Evolutionary conservation across 768 basidiomycete species (phyloP), one percentile per base, ranked within the genome.

Genomic region (Amyloporia xantha): DNA sequence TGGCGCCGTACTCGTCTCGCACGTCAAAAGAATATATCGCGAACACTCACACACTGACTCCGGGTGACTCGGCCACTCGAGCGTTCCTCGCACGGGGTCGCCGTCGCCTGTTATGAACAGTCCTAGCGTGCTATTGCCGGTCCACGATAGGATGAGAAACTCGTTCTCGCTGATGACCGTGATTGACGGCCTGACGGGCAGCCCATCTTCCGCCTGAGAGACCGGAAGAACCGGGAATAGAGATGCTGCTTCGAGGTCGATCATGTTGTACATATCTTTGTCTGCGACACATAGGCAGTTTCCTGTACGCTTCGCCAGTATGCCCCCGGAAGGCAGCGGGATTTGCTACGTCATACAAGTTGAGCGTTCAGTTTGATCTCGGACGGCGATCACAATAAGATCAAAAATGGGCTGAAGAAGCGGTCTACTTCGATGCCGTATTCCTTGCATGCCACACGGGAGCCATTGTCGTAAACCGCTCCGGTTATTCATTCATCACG

Each of bases 51-150:
- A 82, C 30, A 91, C 69, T 17, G 82, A 76, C 20, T 80, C 68
- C 0, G 92, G 90, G 70, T 94, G 82, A 43, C 71, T 77, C 2
- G 81, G 75, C 90, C 91, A 96, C 61, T 91, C 79, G 38, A 96
- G 68, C 1, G 93, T 94, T 2, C 92, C 92, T 40, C 93, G 76
- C 6, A 91, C 84, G 4, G 94, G 91, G 64, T 95, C 92, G 0
- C 91, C 93, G 2, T 80, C 77, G 0, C 82, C 78, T 12, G 78
- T 90, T 54, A 97, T 74, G 57, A 97, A 98, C 9, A 98, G 69
- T 0, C 94, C 94, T 35, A 97, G 70, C 0, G 89, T 88, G 45
- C 77, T 81, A 3, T 73, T 68, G 12, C 90, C 94, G 1, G 84
- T 92, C 78, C 86, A 93, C 2, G 87, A 88, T 13, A 91, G 71